A percentile compares a stretch with the other conserved stretches of the same genome.
These are phyloP conservation scores for Amylocarpus encephaloides DNA, from an alignment of 2,329 filamentous ascomycete species.

Conservation along the genomic window DNA sequence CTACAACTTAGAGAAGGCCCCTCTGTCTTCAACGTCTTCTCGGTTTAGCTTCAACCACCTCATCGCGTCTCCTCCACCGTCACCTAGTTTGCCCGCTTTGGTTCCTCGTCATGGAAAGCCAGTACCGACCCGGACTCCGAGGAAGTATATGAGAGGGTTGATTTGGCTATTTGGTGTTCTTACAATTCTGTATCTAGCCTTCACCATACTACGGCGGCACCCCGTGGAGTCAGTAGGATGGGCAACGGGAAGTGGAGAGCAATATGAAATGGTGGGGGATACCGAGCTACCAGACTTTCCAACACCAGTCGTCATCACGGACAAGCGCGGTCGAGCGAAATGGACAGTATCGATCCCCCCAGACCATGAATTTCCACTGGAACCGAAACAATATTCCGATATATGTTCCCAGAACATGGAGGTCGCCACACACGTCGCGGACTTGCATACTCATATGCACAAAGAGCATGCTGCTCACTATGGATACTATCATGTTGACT, in stretches of 20 bases:
- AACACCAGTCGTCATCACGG: conserved; percentile 64
- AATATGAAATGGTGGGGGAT: conserved; percentile 62
- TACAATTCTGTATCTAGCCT: conserved; percentile 45
- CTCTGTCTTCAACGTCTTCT: conserved; percentile 54
- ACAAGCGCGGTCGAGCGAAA: conserved; percentile 55
- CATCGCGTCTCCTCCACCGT: conserved; percentile 62
- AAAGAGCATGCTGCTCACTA: conserved; percentile 40
- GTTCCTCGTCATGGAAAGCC: conserved; percentile 59
- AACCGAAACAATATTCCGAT: conserved; percentile 57
- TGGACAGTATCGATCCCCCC: conserved; percentile 80
- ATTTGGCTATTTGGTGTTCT: conserved; percentile 47
- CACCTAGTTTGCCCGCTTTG: conserved; percentile 62
- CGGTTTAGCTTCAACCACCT: conserved; percentile 62
- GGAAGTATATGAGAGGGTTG: conserved; percentile 31
- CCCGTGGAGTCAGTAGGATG: conserved; percentile 34
- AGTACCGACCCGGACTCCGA: conserved; percentile 36
- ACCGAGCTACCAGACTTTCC: conserved; percentile 64
- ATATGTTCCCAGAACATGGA: conserved; percentile 64
- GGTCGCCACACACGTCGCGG: conserved; percentile 52
- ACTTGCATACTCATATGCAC: conserved; percentile 40
- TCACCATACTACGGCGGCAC: conserved; percentile 30
- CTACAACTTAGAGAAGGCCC: conserved; percentile 48
- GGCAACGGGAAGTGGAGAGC: conserved; percentile 36
- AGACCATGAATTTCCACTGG: conserved; percentile 59
- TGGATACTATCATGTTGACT: conserved; percentile 56